Evolutionary conservation across 352 stramenopile species (phyloP).

Genomic region (Globisporangium nodosum): DNA sequence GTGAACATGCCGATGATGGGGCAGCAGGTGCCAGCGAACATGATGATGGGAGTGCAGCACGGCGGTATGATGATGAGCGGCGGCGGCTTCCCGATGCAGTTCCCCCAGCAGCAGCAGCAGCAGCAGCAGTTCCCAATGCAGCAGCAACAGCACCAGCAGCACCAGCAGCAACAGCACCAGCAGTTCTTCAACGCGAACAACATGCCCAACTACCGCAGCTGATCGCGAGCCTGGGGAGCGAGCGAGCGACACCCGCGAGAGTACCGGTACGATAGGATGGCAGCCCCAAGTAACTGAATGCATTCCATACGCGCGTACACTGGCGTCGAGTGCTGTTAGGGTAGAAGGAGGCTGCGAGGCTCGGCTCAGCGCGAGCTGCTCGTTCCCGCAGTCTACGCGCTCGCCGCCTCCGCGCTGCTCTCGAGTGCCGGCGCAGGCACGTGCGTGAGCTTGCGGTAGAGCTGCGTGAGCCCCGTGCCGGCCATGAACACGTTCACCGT

Average conservation of each 20-base stretch:
- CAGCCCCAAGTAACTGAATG: neutral
- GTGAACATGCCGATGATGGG: conserved; percentile 15
- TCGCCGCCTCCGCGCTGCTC: neutral
- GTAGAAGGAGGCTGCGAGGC: neutral
- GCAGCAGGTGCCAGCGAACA: too few species aligned
- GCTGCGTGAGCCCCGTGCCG: conserved; percentile 75
- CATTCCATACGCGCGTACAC: neutral
- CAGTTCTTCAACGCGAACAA: conserved; percentile 8
- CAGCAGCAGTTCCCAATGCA: conserved; percentile 15
- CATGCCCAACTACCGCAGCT: conserved; percentile 10
- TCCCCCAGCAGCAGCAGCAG: conserved; percentile 2
- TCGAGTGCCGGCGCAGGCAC: neutral
- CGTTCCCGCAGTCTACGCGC: neutral
- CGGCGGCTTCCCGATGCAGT: conserved; percentile 6
- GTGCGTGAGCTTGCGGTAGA: conserved; percentile 77
- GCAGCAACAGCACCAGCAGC: neutral
- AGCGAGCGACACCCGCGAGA: neutral
- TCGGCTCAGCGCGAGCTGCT: too few species aligned
- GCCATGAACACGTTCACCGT: conserved; percentile 89
- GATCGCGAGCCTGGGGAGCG: conserved; percentile 2
- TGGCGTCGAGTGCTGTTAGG: too few species aligned
- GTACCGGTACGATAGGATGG: neutral
- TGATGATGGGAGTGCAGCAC: conserved; percentile 8
- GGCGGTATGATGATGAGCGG: conserved; percentile 13
- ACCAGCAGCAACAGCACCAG: conserved; percentile 5